Base-by-base conservation (phyloP, 345 rosid species). In the Gossypioides kirkii region DNA sequence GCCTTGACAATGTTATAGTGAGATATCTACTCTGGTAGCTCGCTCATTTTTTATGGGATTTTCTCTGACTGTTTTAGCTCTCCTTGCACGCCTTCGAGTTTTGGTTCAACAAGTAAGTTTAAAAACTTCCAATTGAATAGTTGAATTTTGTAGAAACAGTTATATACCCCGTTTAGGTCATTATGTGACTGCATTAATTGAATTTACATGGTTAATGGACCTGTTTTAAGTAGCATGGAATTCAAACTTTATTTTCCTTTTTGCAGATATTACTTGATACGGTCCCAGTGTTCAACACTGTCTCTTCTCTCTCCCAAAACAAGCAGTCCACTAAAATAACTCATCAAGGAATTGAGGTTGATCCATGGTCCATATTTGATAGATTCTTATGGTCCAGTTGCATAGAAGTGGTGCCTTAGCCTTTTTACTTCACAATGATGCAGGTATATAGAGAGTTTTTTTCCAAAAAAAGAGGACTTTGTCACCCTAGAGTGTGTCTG, bases 21-120 rank as follows among this genome's bases (percentile, higher is more conserved):
- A 87, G 82, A 71, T 95, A 82, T 91, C 94, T 7, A 78, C 76
- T 80, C 74, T 95, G 80, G 85, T 92, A 56, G 98, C 99, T 73
- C 94, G 83, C 28, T 90, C 98, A 9, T 93, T 91, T 76, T 95
- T 95, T 78, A 79, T 89, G 84, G 91, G 86, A 50, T 92, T 90
- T 82, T 89, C 91, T 28, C 25, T 92, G 71, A 84, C 90, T 47
- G 75, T 86, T 74, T 77, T 95, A 88, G 88, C 98, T 16, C 75
- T 90, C 83, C 96, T 95, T 70, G 94, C 91, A 9, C 98, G 98
- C 71, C 88, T 95, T 25, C 83, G 97, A 79, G 93, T 90, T 63
- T 83, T 95, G 75, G 80, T 87, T 81, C 98, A 92, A 84, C 99
- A 95, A 83, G 99, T 92, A 84, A 78, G 93, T 80, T 63, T 1